A percentile compares a stretch with the other conserved stretches of the same genome.
Evolutionary conservation across 2,329 filamentous ascomycete genomes (phyloP).

Genomic region (Lachnellula hyalina): DNA sequence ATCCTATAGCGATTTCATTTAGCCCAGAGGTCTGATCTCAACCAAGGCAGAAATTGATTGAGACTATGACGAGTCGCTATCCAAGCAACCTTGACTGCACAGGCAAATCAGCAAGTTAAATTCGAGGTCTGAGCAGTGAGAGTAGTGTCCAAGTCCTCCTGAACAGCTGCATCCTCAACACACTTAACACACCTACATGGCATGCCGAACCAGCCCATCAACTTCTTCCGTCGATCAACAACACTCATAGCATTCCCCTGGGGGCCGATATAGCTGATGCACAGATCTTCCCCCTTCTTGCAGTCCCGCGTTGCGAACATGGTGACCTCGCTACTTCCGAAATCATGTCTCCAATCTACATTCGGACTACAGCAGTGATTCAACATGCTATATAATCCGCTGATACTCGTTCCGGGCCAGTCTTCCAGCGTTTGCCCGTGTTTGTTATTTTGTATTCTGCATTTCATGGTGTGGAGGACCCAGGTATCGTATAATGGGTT

Average conservation of each 20-base stretch:
- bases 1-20: too few species aligned
- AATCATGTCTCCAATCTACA: constrained; percentile 26
- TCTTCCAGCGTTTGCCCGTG: constrained; percentile 23
- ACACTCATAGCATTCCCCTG: constrained; percentile 8
- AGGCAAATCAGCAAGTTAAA: too few species aligned
- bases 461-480: constrained; percentile 30
- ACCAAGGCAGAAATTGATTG: too few species aligned
- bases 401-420: constrained; percentile 28
- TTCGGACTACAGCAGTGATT: constrained; percentile 33
- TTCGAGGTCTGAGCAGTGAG: too few species aligned
- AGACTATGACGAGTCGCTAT: too few species aligned
- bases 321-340: constrained; percentile 21
- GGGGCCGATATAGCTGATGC: constrained; percentile 24
- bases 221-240: constrained; percentile 9
- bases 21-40: too few species aligned
- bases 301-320: constrained; percentile 22
- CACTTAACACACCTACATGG: constrained; percentile 18
- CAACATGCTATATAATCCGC: constrained; percentile 29
- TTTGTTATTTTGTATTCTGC: constrained; percentile 32
- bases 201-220: constrained; percentile 22
- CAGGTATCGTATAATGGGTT: constrained; percentile 28
- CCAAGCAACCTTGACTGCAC: too few species aligned
- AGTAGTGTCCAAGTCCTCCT: too few species aligned
- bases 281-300: constrained; percentile 22
- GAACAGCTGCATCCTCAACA: constrained; percentile 1